Percentiles rank a stretch among this genome's conserved stretches.
phyloP scores from a whole-genome alignment of 176 grass and related monocot genomes.

The Eragrostis curvula region DNA sequence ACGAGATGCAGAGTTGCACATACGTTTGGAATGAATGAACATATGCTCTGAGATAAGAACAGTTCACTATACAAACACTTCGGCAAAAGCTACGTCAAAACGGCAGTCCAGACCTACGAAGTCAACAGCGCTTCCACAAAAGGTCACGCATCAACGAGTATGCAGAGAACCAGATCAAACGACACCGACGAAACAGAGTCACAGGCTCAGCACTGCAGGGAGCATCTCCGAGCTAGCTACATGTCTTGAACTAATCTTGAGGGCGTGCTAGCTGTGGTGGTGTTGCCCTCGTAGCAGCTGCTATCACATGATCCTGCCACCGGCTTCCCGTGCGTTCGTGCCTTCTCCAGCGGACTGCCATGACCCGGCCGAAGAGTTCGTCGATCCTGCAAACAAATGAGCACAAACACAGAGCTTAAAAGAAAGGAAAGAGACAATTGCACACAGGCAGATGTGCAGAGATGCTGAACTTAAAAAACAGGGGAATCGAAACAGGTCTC shows the following conservation, averaged over 20 bases:
- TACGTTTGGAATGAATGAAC: background rate
- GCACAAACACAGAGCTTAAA: background rate
- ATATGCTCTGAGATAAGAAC: background rate
- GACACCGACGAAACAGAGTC: background rate
- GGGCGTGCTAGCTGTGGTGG: constrained; percentile 45
- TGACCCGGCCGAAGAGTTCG: constrained; percentile 48
- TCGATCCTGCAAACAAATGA: constrained; percentile 54
- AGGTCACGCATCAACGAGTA: background rate
- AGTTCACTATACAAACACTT: constrained; percentile 34
- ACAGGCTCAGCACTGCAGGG: background rate
- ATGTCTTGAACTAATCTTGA: constrained; percentile 50
- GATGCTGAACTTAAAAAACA: background rate
- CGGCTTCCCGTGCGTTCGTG: constrained; percentile 46
- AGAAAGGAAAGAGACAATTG: background rate
- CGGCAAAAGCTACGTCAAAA: constrained; percentile 33
- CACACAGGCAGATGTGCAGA: background rate
- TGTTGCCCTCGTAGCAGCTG: constrained; percentile 70
- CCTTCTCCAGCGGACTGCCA: constrained; percentile 54
- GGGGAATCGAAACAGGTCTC: background rate
- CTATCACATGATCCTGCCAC: constrained; percentile 39
- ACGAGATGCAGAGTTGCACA: background rate
- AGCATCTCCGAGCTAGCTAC: constrained; percentile 17
- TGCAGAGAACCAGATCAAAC: background rate
- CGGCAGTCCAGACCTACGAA: background rate
- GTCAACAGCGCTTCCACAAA: constrained; percentile 7